Base-by-base conservation (phyloP, 2,329 filamentous ascomycete genomes). In the Sclerotinia subarctica region DNA sequence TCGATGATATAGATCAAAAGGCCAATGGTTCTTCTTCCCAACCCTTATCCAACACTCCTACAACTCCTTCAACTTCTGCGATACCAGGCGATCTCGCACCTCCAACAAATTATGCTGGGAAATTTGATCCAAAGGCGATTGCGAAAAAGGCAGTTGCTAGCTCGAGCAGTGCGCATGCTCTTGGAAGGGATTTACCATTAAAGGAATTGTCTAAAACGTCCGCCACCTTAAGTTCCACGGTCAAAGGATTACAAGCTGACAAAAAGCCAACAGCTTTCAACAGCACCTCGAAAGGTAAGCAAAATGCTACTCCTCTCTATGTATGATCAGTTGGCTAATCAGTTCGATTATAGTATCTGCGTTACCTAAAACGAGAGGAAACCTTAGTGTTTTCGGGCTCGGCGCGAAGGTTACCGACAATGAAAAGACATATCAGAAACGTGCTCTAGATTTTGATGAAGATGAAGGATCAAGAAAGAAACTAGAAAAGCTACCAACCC, bases 401-500 rank as follows among this genome's bases (percentile, higher is more conserved):
- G 85, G 84, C 69, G 84, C 85, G 68, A 95, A 92, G 77, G 81
- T 86, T 64, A 79, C 81, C 60, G 92, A 93, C 65, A 79, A 78
- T 29, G 90, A 92, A 64, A 93, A 91, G 75, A 78, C 85, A 4
- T 82, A 86, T 5, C 82, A 86, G 26, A 93, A 92, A 76, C 90
- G 89, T 73, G 93, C 91, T 70, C 82, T 96, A 29, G 89, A 93
- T 73, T 89, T 97, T 74, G 94, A 91, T 70, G 94, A 97, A 76
- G 94, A 97, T 74, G 92, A 96, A 75, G 89, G 88, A 44, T 90
- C 90, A 2, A 89, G 91, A 76, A 91, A 93, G 78, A 97, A 96
- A 81, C 86, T 99, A 72, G 93, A 93, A 77, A 95, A 94, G 80
- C 88, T 99, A 70, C 94, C 94, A 68, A 90, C 90, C 72, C 87